Conservation (phyloP, 768 basidiomycete genomes). For the Trametes coccinea region DNA sequence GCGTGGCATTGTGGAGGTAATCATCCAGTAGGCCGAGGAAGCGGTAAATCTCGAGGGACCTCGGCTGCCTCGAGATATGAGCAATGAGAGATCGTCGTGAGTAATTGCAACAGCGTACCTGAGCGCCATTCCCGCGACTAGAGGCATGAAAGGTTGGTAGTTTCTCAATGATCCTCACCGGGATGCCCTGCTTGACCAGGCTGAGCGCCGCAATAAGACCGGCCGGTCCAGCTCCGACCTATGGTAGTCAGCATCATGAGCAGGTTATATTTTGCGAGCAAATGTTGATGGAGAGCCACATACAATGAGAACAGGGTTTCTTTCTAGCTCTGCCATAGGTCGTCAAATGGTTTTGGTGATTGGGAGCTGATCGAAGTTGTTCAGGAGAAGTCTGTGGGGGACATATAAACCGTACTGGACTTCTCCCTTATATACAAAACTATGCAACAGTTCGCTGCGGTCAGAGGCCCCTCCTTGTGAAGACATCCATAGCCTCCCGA, state of each 20-base stretch:
- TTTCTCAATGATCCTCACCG: conserved; percentile 27
- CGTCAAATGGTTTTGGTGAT: too few species aligned
- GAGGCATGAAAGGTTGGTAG: conserved; percentile 21
- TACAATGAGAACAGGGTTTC: too few species aligned
- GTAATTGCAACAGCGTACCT: conserved; percentile 19
- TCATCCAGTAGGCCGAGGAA: conserved; percentile 25
- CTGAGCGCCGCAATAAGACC: conserved; percentile 23
- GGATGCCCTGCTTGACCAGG: conserved; percentile 22
- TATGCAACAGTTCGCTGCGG: too few species aligned
- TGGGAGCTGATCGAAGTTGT: too few species aligned
- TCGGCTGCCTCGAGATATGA: conserved; percentile 15
- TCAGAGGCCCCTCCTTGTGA: too few species aligned
- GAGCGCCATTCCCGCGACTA: conserved; percentile 30
- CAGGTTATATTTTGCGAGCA: too few species aligned
- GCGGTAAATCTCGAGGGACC: conserved; percentile 24
- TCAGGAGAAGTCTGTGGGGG: too few species aligned
- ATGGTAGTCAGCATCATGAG: not conserved
- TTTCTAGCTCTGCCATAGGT: too few species aligned
- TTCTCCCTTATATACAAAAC: too few species aligned
- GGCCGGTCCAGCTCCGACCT: conserved; percentile 27
- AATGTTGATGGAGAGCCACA: too few species aligned
- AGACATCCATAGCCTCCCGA: too few species aligned
- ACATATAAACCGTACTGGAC: too few species aligned
- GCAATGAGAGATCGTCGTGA: not conserved
- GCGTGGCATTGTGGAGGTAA: not conserved